Percentiles rank a stretch among this genome's conserved stretches.
Conservation (phyloP, 768 basidiomycete genomes). For the Dentipellis fragilis region DNA sequence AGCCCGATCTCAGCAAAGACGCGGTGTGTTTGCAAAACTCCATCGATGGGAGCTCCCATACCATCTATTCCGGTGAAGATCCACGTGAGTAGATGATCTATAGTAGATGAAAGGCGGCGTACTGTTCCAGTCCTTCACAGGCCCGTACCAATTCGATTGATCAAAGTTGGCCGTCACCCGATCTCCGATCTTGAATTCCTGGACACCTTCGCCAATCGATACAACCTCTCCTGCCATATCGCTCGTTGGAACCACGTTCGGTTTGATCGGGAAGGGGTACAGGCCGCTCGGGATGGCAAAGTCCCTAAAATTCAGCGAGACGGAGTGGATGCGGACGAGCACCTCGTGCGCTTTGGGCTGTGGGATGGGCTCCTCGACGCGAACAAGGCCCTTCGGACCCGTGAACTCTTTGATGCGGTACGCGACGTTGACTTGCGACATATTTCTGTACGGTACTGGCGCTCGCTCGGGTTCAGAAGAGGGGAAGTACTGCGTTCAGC, state of each 20-base stretch:
- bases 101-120: not conserved
- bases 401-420: not conserved
- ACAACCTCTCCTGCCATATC: conserved; percentile 48
- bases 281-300: conserved; percentile 28
- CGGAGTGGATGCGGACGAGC: conserved; percentile 45
- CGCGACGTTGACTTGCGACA: not conserved
- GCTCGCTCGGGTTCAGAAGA: no score
- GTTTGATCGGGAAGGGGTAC: conserved; percentile 28
- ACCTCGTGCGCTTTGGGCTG: conserved; percentile 37
- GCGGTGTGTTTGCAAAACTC: conserved; percentile 45
- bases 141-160: not conserved
- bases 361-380: conserved; percentile 12
- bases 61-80: not conserved
- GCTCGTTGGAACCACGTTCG: conserved; percentile 24
- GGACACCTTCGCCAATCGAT: conserved; percentile 25
- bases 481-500: no score
- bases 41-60: conserved; percentile 39
- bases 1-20: conserved; percentile 32
- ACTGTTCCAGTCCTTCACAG: not conserved
- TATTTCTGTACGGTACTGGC: not conserved
- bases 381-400: not conserved
- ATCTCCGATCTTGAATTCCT: conserved; percentile 37
- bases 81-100: not conserved
- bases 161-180: conserved; percentile 24
- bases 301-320: conserved; percentile 51